These are phyloP conservation scores for Fagus sylvatica DNA, from an alignment of 306 rosid genomes.

Conservation along the genomic window DNA sequence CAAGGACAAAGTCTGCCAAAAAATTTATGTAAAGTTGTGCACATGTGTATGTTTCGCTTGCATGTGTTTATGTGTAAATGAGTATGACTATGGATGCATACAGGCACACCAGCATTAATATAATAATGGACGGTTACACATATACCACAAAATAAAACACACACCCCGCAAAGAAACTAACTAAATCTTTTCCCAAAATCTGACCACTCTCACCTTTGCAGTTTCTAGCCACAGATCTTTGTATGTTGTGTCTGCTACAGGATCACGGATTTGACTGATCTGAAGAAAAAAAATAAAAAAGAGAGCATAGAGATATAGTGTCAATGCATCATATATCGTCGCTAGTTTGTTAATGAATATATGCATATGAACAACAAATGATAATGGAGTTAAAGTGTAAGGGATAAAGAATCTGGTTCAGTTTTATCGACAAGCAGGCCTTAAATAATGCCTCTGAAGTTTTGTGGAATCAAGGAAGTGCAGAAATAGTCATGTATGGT, in stretches of 20 bases:
- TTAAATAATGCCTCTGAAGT: background rate
- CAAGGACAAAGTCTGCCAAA: background rate
- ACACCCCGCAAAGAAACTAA: background rate
- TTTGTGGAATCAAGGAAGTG: background rate
- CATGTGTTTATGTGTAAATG: background rate
- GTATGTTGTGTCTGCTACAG: slow-evolving; percentile 48
- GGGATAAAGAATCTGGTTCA: background rate
- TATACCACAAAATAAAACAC: background rate
- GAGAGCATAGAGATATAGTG: background rate
- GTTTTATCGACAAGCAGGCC: background rate
- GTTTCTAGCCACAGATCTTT: slow-evolving; percentile 51
- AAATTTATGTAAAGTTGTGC: background rate
- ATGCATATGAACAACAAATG: background rate
- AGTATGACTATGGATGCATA: background rate
- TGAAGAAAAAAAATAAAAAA: slow-evolving; percentile 12
- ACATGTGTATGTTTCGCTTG: background rate
- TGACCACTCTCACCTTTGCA: slow-evolving; percentile 45
- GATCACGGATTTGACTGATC: slow-evolving; percentile 50
- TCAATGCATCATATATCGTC: background rate
- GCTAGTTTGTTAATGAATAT: background rate
- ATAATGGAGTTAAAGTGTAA: background rate
- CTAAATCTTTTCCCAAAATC: slow-evolving; percentile 14
- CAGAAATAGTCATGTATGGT: background rate
- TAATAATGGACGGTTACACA: slow-evolving; percentile 4
- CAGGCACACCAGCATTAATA: background rate